These are phyloP conservation scores for Arachis hypogaea DNA, from an alignment of 306 rosid species.

Conservation along the genomic window DNA sequence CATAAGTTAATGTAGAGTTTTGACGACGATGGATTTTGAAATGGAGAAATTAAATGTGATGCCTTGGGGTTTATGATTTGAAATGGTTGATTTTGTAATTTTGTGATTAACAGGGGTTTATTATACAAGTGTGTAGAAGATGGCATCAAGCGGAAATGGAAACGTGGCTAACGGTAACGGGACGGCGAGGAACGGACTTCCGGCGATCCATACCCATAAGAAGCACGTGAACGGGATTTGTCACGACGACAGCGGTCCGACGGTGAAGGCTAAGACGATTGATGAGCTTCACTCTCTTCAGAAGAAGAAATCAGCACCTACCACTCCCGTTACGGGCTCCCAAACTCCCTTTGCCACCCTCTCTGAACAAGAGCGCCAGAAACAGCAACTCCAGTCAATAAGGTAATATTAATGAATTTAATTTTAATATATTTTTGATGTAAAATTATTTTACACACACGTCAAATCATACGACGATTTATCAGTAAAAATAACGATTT, in stretches of 20 bases:
- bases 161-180: slow-evolving; percentile 28
- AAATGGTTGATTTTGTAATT: background rate
- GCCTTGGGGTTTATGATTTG: background rate
- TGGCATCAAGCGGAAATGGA: slow-evolving; percentile 41
- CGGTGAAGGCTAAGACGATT: slow-evolving; percentile 76
- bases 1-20: background rate
- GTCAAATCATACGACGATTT: too few species aligned
- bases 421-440: too few species aligned
- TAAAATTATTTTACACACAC: too few species aligned
- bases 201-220: slow-evolving; percentile 58
- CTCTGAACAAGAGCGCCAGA: slow-evolving; percentile 67
- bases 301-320: slow-evolving; percentile 72
- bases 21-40: background rate
- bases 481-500: too few species aligned
- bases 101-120: background rate
- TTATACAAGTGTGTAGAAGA: slow-evolving; percentile 12
- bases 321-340: slow-evolving; percentile 59
- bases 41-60: background rate
- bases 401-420: slow-evolving; percentile 41
- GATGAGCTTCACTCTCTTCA: slow-evolving; percentile 90
- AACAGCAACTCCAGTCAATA: slow-evolving; percentile 76
- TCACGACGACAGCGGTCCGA: slow-evolving; percentile 72
- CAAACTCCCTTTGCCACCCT: slow-evolving; percentile 44
- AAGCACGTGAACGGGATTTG: slow-evolving; percentile 48
- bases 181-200: slow-evolving; percentile 50